Evolutionary conservation across 2,329 filamentous ascomycete species (phyloP).

Genomic region (Aspergillus spinulosporus): DNA sequence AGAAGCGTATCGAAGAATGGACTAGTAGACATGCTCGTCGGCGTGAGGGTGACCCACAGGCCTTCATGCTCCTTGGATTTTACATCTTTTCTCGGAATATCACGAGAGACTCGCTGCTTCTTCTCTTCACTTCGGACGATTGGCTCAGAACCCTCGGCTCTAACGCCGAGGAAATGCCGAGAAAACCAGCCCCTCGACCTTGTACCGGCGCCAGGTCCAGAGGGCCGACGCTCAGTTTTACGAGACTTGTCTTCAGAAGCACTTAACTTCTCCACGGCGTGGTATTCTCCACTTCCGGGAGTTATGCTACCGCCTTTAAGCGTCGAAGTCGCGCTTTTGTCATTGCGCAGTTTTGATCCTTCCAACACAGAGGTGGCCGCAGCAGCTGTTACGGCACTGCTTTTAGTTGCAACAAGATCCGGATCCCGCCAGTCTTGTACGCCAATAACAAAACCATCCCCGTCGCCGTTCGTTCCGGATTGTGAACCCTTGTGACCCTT

Average conservation of each 20-base stretch:
- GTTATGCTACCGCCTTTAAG: slow-evolving; percentile 67
- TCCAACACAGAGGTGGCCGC: slow-evolving; percentile 29
- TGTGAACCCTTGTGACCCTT: slow-evolving; percentile 28
- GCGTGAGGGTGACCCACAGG: slow-evolving; percentile 94
- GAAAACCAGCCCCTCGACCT: slow-evolving; percentile 35
- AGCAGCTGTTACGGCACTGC: slow-evolving; percentile 25
- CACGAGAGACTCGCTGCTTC: slow-evolving; percentile 17
- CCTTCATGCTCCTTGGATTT: slow-evolving; percentile 64
- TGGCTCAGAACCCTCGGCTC: slow-evolving; percentile 19
- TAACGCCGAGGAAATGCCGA: slow-evolving; percentile 34
- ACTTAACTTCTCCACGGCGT: slow-evolving; percentile 41
- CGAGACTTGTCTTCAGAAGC: slow-evolving; percentile 19
- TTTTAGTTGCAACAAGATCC: slow-evolving; percentile 60
- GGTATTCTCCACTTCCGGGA: slow-evolving; percentile 72
- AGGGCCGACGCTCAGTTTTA: slow-evolving; percentile 14
- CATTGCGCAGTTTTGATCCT: slow-evolving; percentile 30
- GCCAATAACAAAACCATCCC: slow-evolving; percentile 75
- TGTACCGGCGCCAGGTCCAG: slow-evolving; percentile 12
- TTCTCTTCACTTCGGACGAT: slow-evolving; percentile 13
- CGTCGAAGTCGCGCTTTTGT: slow-evolving; percentile 35
- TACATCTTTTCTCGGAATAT: slow-evolving; percentile 25
- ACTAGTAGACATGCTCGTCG: slow-evolving; percentile 80
- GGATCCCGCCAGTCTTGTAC: slow-evolving; percentile 85
- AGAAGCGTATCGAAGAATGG: slow-evolving; percentile 95
- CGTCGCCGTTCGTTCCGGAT: slow-evolving; percentile 32